Conservation (phyloP, 2,329 filamentous ascomycete genomes). For the Geoglossum cookeanum region DNA sequence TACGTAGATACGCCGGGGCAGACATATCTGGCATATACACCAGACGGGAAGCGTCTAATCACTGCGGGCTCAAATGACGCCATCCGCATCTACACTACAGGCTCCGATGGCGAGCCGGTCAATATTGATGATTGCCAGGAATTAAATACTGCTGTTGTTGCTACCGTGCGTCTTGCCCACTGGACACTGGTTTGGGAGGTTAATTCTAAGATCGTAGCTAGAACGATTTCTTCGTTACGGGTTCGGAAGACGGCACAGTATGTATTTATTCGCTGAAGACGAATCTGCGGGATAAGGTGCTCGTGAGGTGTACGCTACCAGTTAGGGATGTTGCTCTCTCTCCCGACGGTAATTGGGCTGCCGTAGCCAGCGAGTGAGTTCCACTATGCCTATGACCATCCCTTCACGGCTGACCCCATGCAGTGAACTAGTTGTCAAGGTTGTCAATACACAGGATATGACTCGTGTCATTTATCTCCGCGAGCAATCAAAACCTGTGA, state of each 20-base stretch:
- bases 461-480: slow-evolving; percentile 56
- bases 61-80: slow-evolving; percentile 89
- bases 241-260: slow-evolving; percentile 89
- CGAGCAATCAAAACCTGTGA: slow-evolving; percentile 73
- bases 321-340: slow-evolving; percentile 74
- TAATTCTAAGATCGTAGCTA: slow-evolving; percentile 14
- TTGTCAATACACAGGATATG: slow-evolving; percentile 69
- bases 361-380: slow-evolving; percentile 76
- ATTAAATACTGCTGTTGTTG: slow-evolving; percentile 61
- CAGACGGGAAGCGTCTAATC: slow-evolving; percentile 67
- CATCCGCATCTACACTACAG: slow-evolving; percentile 79
- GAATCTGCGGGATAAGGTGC: slow-evolving; percentile 57
- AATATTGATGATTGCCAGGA: slow-evolving; percentile 87
- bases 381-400: not conserved
- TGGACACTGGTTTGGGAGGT: not conserved
- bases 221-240: slow-evolving; percentile 72
- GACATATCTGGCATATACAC: slow-evolving; percentile 78
- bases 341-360: slow-evolving; percentile 67
- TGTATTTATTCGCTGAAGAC: slow-evolving; percentile 72
- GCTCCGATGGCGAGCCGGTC: slow-evolving; percentile 76
- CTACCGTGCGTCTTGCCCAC: slow-evolving; percentile 31
- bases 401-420: slow-evolving; percentile 11
- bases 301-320: slow-evolving; percentile 68
- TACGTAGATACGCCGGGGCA: slow-evolving; percentile 57
- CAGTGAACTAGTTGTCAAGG: slow-evolving; percentile 69